Base-by-base conservation (phyloP, 495 filamentous ascomycete species). In the Aspergillus taichungensis region DNA sequence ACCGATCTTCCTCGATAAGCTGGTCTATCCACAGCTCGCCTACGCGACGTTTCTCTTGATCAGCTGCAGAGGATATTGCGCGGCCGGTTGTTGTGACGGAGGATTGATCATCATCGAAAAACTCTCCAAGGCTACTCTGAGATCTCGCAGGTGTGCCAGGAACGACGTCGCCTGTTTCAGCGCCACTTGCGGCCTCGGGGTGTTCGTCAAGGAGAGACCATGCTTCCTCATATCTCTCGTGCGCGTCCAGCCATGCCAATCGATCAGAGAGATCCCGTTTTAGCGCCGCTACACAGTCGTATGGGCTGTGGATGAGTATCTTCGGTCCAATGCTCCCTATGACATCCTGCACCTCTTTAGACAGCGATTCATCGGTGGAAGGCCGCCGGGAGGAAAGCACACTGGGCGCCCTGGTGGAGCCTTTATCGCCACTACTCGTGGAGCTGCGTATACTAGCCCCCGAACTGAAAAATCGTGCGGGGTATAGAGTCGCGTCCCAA, bases 291-390 rank as follows among this genome's bases (percentile, higher is more conserved):
- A 95, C 78, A 51, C 89, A 94, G 64, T 98, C 92, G 52, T 92
- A 98, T 1, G 94, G 94, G 54, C 89, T 96, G 41, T 94, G 88
- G 29, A 98, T 84, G 59, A 95, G 95, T 24, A 98, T 87, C 53
- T 96, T 97, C 49, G 89, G 76, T 0, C 92, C 90, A 6, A 80
- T 76, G 11, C 79, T 79, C 12, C 63, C 61, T 12, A 68, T 56
- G 36, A 71, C 56, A 46, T 73, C 71, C 37, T 73, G 63, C 1
- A 67, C 46, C 46, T 71, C 67, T 42, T 67, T 69, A 6, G 68
- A 50, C 13, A 61, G 50, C 28, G 54, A 31, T 10, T 66, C 66
- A 6, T 65, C 60, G 5, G 39, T 34, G 5, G 56, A 50, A 24
- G 62, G 13, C 12, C 56, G 50, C 39, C 55, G 62, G 18, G 75